Evolutionary conservation across 306 rosid species (phyloP).

Genomic region (Cucurbita moschata): DNA sequence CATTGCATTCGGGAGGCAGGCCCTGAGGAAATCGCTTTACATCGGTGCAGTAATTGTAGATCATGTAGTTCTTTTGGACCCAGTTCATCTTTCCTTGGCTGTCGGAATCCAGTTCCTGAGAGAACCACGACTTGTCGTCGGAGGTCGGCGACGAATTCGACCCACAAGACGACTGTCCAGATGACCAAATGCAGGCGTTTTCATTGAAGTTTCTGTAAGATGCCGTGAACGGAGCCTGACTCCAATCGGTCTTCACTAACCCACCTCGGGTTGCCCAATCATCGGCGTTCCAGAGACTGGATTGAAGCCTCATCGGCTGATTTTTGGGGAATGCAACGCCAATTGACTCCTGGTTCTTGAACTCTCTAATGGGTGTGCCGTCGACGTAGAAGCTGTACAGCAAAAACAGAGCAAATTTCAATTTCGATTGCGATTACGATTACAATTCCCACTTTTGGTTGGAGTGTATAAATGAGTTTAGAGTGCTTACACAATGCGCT

Average conservation of each 20-base stretch:
- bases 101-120: neutral
- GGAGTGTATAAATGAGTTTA: neutral
- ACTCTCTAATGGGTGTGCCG: conserved; percentile 23
- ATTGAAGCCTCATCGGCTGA: conserved; percentile 2
- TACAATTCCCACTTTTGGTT: neutral
- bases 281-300: neutral
- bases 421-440: neutral
- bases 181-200: neutral
- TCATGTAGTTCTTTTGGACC: neutral
- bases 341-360: conserved; percentile 14
- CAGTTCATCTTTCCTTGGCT: neutral
- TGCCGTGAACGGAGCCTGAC: neutral
- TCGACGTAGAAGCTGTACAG: conserved; percentile 23
- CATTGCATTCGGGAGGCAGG: neutral
- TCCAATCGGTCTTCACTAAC: neutral
- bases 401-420: neutral
- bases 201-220: neutral
- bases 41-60: neutral
- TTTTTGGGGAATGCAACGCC: conserved; percentile 17
- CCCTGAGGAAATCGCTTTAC: neutral
- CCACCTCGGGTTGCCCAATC: conserved; percentile 1
- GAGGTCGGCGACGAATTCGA: neutral
- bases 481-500: conserved; percentile 15
- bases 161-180: neutral
- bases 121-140: neutral